These are phyloP conservation scores for Stephanodiscus triporus DNA, from an alignment of 108 stramenopile genomes.

Conservation along the genomic window DNA sequence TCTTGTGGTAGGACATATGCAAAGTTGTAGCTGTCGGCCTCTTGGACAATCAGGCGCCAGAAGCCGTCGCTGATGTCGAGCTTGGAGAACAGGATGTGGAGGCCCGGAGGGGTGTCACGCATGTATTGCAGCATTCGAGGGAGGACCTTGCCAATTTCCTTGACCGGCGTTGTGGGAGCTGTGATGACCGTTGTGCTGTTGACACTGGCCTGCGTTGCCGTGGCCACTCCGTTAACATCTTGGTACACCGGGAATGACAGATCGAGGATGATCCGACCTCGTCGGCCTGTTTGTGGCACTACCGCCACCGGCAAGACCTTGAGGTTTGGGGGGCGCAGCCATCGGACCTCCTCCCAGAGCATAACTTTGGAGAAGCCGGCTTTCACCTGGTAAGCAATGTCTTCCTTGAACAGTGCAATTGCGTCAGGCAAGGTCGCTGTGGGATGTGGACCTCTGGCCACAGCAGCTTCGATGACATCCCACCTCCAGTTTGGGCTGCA, in stretches of 20 bases:
- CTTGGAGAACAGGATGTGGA: background rate
- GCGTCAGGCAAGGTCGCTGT: no score
- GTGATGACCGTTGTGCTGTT: background rate
- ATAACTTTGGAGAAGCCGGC: background rate
- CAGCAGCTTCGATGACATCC: conserved; percentile 13
- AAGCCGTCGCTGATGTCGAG: background rate
- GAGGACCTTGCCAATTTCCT: background rate
- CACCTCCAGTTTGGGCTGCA: conserved; percentile 3
- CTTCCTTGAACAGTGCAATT: no score
- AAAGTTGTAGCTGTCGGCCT: background rate
- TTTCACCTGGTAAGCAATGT: background rate
- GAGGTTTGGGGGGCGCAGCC: no score
- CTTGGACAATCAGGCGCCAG: background rate
- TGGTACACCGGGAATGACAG: conserved; percentile 3
- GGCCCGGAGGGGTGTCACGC: background rate
- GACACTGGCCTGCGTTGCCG: background rate
- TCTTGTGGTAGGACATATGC: background rate
- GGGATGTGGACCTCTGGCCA: conserved; percentile 10
- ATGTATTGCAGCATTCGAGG: background rate
- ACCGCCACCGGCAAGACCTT: no score
- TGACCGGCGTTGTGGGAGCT: background rate
- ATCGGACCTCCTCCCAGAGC: no score
- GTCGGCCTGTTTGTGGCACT: background rate
- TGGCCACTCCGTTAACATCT: background rate
- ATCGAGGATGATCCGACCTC: background rate